These are phyloP conservation scores for Calonectria pseudoturangicola DNA, from an alignment of 2,329 filamentous ascomycete species.

Conservation along the genomic window DNA sequence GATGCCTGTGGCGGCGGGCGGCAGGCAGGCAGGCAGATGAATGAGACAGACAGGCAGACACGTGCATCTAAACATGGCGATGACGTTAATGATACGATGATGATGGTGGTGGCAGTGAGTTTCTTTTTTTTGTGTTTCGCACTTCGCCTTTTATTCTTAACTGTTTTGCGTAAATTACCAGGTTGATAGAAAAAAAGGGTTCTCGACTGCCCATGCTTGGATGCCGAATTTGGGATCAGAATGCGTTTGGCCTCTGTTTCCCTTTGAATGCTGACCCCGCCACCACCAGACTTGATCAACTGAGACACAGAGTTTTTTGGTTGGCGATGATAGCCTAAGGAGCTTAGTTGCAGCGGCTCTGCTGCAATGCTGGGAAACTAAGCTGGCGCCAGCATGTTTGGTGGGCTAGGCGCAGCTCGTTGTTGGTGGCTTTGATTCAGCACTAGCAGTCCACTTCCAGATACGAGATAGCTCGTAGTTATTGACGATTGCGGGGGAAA, in stretches of 20 bases:
- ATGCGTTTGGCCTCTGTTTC: background rate
- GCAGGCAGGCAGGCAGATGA: background rate
- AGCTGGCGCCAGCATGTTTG: constrained; percentile 21
- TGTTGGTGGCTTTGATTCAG: constrained; percentile 12
- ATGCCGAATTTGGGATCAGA: background rate
- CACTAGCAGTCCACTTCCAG: constrained; percentile 3
- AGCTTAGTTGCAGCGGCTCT: constrained; percentile 33
- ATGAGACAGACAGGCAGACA: background rate
- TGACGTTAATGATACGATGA: constrained; percentile 3
- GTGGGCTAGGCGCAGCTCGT: constrained; percentile 19
- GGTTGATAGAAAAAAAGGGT: background rate
- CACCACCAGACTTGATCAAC: constrained; percentile 20
- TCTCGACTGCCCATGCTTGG: background rate
- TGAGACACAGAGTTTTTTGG: constrained; percentile 36
- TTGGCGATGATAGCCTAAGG: constrained; percentile 21
- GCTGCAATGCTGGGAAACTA: constrained; percentile 23
- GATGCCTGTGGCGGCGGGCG: background rate
- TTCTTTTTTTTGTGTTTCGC: background rate
- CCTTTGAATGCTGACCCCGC: constrained; percentile 17
- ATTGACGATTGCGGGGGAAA: constrained; percentile 19
- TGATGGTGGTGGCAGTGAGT: too few relatives aligned
- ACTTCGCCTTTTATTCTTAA: background rate
- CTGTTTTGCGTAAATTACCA: background rate
- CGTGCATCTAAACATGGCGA: background rate
- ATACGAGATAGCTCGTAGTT: background rate